Evolutionary conservation across 257 asterid genomes (phyloP), one percentile per base, ranked within the genome.

Genomic region (Solanum dulcamara): DNA sequence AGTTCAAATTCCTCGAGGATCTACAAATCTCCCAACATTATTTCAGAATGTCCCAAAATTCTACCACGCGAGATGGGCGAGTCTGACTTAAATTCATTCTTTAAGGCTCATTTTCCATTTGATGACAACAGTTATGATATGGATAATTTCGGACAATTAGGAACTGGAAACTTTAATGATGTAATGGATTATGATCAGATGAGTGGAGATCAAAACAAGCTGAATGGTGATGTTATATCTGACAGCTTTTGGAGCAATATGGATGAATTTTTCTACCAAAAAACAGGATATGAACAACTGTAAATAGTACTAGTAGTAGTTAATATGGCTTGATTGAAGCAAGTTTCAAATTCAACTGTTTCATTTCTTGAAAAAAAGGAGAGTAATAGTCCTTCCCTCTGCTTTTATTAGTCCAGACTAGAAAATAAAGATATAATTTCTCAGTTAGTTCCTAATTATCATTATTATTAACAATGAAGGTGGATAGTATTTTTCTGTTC

Each of bases 181-280:
- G 20, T 57, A 12, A 51, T 28, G 13, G 83, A 59, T 84, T 64
- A 38, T 83, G 88, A 81, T 57, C 48, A 55, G 3, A 35, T 51
- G 18, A 35, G 67, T 53, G 87, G 62, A 55, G 77, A 64, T 28
- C 72, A 85, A 68, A 87, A 79, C 37, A 83, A 83, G 72, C n/a
- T 84, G 91, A 15, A 15, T 7, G 51, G 46, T 20, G 89, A 85
- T 14, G 86, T 81, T 60, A 42, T 88, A 55, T 68, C 67, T 57
- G 50, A 67, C 15, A 80, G 85, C 5, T 55, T 83, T 10, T 89
- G 89, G 88, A 85, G 77, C 68, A 67, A 32, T 67, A 48, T 89
- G 87, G 91, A 89, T 85, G 84, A 89, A 1, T 46, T 87, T 51
- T 79, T 79, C 62, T 79, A 48, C 83, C 66, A 79, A 30, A 48